phyloP scores from a whole-genome alignment of 2,329 filamentous ascomycete species.

The Fusarium clavum region DNA sequence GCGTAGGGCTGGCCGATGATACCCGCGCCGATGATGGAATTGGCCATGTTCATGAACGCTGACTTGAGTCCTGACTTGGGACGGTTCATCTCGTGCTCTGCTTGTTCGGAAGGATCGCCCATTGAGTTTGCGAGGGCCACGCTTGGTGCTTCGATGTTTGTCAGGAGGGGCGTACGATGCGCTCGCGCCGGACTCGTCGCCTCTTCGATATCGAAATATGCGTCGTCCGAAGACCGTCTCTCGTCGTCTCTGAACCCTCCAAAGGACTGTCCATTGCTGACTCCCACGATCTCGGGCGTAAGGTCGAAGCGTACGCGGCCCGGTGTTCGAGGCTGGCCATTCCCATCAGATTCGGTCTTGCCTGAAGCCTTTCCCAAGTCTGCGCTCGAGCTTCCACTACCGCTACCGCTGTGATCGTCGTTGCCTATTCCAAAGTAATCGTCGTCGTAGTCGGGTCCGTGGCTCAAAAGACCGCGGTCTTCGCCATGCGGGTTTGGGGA shows the following conservation, averaged over 20 bases:
- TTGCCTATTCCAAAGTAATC: constrained; percentile 45
- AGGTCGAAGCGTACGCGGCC: constrained; percentile 82
- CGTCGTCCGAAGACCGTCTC: constrained; percentile 44
- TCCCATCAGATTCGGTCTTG: constrained; percentile 37
- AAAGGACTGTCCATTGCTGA: constrained; percentile 37
- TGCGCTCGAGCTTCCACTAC: constrained; percentile 27
- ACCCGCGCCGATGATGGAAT: constrained; percentile 89
- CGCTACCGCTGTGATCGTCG: constrained; percentile 24
- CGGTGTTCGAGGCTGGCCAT: constrained; percentile 58
- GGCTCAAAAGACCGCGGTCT: constrained; percentile 49
- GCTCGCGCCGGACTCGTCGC: constrained; percentile 58
- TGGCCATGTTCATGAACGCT: constrained; percentile 99
- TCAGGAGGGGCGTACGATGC: constrained; percentile 78
- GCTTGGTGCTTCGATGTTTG: constrained; percentile 84
- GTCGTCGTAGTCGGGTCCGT: constrained; percentile 40
- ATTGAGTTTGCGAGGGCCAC: constrained; percentile 72
- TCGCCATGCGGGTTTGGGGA: constrained; percentile 49
- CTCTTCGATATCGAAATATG: constrained; percentile 64
- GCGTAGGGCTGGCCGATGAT: constrained; percentile 93
- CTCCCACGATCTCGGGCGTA: constrained; percentile 57
- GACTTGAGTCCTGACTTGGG: constrained; percentile 87
- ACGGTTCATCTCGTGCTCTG: constrained; percentile 67
- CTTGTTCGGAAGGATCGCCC: constrained; percentile 56
- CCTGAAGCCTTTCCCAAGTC: constrained; percentile 30
- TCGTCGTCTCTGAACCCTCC: constrained; percentile 25